These are phyloP conservation scores for Waltergamsia citrina DNA, from an alignment of 2,329 filamentous ascomycete species.

Conservation along the genomic window DNA sequence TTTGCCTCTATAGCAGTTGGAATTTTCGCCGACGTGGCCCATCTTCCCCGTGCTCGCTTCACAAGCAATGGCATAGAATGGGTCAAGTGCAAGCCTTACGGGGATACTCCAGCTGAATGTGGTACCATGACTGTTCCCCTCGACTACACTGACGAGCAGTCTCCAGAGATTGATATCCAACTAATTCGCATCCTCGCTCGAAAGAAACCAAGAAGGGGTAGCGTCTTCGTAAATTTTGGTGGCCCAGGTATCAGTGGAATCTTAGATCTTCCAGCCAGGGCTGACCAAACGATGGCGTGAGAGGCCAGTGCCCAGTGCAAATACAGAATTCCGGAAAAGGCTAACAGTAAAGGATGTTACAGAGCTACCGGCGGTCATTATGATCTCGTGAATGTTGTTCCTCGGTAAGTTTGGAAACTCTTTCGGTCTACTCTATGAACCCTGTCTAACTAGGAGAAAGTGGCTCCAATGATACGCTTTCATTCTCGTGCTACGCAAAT, in stretches of 20 bases:
- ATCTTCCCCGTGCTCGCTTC: too few relatives aligned
- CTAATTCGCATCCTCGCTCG: conserved; percentile 21
- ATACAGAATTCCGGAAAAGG: background rate
- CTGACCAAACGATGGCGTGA: background rate
- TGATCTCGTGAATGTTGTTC: conserved; percentile 16
- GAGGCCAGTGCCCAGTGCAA: too few relatives aligned
- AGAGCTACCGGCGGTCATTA: conserved; percentile 13
- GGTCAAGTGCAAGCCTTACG: too few relatives aligned
- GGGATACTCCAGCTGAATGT: too few relatives aligned
- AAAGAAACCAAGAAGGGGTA: conserved; percentile 19
- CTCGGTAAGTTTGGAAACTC: conserved; percentile 14
- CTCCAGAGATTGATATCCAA: conserved; percentile 14
- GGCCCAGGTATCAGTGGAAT: conserved; percentile 17
- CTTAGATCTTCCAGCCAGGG: background rate
- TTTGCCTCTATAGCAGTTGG: too few relatives aligned
- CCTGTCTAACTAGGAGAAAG: background rate
- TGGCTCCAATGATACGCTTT: conserved; percentile 15
- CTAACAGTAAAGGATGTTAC: background rate
- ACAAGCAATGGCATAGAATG: too few relatives aligned
- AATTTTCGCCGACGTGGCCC: too few relatives aligned
- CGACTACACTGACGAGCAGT: conserved; percentile 22
- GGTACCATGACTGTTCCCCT: conserved; percentile 26
- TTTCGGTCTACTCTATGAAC: background rate
- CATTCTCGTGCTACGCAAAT: conserved; percentile 13
- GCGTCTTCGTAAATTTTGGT: conserved; percentile 28